A percentile compares a stretch with the other conserved stretches of the same genome.
These are phyloP conservation scores for Rubia tinctorum DNA, from an alignment of 305 asterid species.

Conservation along the genomic window DNA sequence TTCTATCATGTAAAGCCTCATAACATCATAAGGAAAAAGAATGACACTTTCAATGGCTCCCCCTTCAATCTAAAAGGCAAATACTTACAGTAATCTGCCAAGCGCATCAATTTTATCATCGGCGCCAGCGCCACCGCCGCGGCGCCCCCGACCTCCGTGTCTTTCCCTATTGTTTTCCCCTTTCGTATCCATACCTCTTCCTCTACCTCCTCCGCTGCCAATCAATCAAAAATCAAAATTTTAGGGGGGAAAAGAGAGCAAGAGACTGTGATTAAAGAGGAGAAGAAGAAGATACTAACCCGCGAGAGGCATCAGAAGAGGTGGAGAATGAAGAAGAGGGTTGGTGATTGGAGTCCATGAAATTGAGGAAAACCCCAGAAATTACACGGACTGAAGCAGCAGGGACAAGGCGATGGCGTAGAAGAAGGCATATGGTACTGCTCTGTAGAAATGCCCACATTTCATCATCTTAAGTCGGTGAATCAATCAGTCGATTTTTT, in stretches of 20 bases:
- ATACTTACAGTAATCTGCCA: constrained; percentile 77
- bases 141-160: constrained; percentile 27
- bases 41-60: neutral
- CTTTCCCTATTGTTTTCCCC: constrained; percentile 16
- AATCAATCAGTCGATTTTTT: too few relatives aligned
- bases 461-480: neutral
- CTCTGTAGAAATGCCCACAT: constrained; percentile 35
- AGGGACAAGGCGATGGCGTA: constrained; percentile 27
- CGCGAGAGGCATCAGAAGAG: constrained; percentile 35
- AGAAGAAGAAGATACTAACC: constrained; percentile 25
- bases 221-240: neutral
- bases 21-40: neutral
- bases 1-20: too few relatives aligned
- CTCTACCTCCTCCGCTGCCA: too few relatives aligned
- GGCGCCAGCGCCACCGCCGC: neutral
- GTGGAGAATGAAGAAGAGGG: constrained; percentile 34
- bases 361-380: constrained; percentile 18
- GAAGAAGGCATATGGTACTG: constrained; percentile 28
- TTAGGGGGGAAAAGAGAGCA: neutral
- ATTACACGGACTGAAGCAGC: neutral
- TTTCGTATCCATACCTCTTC: constrained; percentile 35
- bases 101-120: constrained; percentile 68
- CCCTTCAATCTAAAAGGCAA: neutral
- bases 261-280: neutral
- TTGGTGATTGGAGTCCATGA: constrained; percentile 29